These are phyloP conservation scores for Capsicum pubescens DNA, from an alignment of 257 asterid genomes.

Conservation along the genomic window DNA sequence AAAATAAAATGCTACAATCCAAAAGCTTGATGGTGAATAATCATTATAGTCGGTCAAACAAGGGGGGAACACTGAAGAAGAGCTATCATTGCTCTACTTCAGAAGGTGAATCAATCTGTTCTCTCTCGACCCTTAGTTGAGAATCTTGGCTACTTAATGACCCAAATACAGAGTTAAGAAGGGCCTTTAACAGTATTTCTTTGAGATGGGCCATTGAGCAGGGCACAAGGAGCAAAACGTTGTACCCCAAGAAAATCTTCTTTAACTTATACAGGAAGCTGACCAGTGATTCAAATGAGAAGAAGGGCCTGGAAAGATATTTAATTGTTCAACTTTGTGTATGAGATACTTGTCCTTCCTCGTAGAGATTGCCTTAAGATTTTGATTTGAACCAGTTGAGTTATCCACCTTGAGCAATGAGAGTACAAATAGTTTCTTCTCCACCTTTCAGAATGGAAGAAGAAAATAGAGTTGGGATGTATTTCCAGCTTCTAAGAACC, in stretches of 20 bases:
- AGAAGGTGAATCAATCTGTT: neutral
- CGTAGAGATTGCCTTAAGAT: neutral
- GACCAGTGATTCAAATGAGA: neutral
- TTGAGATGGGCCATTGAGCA: neutral
- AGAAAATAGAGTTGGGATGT: neutral
- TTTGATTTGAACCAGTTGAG: conserved; percentile 2
- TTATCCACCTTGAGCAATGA: neutral
- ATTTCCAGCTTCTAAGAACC: neutral
- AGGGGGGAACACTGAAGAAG: neutral
- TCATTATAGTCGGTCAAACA: neutral
- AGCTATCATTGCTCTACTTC: neutral
- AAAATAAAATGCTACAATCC: neutral
- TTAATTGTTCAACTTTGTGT: conserved; percentile 11
- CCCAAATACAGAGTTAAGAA: conserved; percentile 10
- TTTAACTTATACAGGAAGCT: neutral
- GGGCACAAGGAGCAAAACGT: neutral
- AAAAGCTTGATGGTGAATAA: neutral
- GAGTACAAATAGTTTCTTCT: neutral
- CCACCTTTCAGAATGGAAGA: neutral
- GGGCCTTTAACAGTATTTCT: neutral
- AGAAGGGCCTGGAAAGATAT: neutral
- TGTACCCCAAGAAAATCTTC: neutral
- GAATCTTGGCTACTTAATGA: conserved; percentile 17
- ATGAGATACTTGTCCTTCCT: neutral
- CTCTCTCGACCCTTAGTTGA: neutral